Evolutionary conservation across 306 rosid genomes (phyloP).

Genomic region (Begonia peltatifolia): DNA sequence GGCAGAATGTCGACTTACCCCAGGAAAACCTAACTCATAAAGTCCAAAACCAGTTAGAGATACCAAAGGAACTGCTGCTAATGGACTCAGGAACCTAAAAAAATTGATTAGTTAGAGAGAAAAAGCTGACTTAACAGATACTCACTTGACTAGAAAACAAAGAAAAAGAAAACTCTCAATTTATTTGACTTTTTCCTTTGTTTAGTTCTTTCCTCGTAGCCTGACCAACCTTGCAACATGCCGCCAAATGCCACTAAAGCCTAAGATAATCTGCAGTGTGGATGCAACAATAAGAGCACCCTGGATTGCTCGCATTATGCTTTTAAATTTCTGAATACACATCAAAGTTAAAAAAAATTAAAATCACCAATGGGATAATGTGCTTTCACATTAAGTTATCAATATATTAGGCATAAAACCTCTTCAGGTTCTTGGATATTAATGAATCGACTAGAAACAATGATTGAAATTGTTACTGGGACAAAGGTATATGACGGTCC

Average conservation of each 20-base stretch:
- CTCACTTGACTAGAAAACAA: background rate
- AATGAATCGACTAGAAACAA: constrained; percentile 79
- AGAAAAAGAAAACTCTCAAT: background rate
- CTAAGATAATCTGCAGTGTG: constrained; percentile 94
- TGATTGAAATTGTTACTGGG: constrained; percentile 86
- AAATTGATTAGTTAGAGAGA: too few species aligned
- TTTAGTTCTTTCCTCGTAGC: background rate
- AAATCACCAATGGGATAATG: too few species aligned
- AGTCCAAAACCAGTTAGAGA: constrained; percentile 89
- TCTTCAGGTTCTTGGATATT: constrained; percentile 48
- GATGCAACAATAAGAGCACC: constrained; percentile 97
- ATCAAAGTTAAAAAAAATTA: constrained; percentile 4
- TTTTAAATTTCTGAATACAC: constrained; percentile 65
- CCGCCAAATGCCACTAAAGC: constrained; percentile 99
- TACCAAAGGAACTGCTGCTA: constrained; percentile 87
- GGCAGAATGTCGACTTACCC: constrained; percentile 35
- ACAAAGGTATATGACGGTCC: constrained; percentile 94
- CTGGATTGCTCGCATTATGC: constrained; percentile 90
- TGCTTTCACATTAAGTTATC: too few species aligned
- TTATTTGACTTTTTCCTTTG: background rate
- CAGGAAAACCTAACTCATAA: constrained; percentile 89
- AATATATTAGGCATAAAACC: constrained; percentile 30
- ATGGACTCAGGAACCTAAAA: constrained; percentile 87
- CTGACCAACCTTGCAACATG: constrained; percentile 81
- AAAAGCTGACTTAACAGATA: too few species aligned